These are phyloP conservation scores for Myxozyma udenii DNA, from an alignment of 805 yeast genomes.

Conservation along the genomic window DNA sequence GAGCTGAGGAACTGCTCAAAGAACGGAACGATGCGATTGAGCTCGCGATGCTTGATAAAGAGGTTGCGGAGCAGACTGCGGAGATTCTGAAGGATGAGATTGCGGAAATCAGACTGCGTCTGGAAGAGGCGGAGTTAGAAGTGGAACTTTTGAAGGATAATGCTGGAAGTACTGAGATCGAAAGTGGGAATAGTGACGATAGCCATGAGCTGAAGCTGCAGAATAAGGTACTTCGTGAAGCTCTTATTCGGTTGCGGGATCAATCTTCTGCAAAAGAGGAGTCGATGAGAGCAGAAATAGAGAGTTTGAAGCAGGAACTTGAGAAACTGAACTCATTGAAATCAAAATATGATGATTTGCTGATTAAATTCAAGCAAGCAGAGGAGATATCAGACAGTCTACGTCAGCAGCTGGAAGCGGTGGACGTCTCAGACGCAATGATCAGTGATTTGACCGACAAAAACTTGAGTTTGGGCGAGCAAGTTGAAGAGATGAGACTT, in stretches of 20 bases:
- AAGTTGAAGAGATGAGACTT: conserved; percentile 41
- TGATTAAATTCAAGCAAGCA: conserved; percentile 9
- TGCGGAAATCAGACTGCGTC: conserved; percentile 20
- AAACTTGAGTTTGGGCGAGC: conserved; percentile 40
- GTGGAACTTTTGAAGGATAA: conserved; percentile 34
- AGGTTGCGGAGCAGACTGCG: conserved; percentile 39
- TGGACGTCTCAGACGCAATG: conserved; percentile 40
- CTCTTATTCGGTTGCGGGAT: conserved; percentile 43
- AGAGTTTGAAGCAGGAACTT: conserved; percentile 25
- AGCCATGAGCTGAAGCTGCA: conserved; percentile 23
- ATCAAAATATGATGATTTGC: conserved; percentile 9
- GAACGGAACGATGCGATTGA: conserved; percentile 36
- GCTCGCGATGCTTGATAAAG: conserved; percentile 38
- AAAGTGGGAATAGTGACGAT: background rate
- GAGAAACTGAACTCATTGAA: conserved; percentile 5
- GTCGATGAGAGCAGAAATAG: conserved; percentile 25
- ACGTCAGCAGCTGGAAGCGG: conserved; percentile 37
- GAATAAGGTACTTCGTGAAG: conserved; percentile 45
- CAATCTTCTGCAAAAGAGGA: conserved; percentile 30
- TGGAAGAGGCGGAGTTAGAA: conserved; percentile 33
- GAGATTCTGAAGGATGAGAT: conserved; percentile 34
- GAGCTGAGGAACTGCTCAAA: conserved; percentile 25
- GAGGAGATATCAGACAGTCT: conserved; percentile 27
- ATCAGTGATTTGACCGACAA: conserved; percentile 41
- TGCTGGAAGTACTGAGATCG: conserved; percentile 17